Base-by-base conservation (phyloP, 2,329 filamentous ascomycete species). In the Colletotrichum sp. region DNA sequence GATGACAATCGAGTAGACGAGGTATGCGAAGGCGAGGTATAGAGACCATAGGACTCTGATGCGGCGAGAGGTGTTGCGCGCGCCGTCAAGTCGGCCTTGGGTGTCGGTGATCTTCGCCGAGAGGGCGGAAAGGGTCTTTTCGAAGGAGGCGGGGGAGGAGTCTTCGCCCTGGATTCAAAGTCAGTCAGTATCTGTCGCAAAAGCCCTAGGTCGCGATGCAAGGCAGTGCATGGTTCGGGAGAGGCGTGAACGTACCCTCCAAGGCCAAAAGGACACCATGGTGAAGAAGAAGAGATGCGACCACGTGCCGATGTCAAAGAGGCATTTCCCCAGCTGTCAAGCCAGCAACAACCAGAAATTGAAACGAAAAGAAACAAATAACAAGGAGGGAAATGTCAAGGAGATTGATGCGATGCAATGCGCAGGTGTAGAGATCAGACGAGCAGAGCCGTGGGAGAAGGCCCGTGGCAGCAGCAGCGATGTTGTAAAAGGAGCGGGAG, bases 261-360 rank as follows among this genome's bases (percentile, higher is more conserved):
- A 98, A 78, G 95, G 95, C 95, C 95, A 97, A 79, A 97, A 90
- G 69, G 93, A 95, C 81, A 96, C 94, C 95, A 97, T 97, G 76
- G 15, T 71, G 57, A 73, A 34, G 30, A 21, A 73, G 43, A 52
- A 68, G 28, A 57, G 59, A 73, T 75, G 70, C 70, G 73, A 73
- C 66, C 73, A 68, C 73, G 73, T 75, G 73, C 73, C 32, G 36
- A 60, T 52, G 26, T 75, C 73, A 75, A 59, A 68, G 64, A 34
- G 64, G 73, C 73, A 75, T 75, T 67, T 67, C 73, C 73, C 55
- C 32, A 57, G 59, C 32, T 36, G 57, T 67, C 21, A 48, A 63
- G 57, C 55, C 36, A 28, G 52, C 30, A 59, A 30, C 52, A 55
- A 43, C 36, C n/a, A 61, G n/a, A 61, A 32, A n/a, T 10, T 18